Evolutionary conservation across 1,284 basidiomycete species (phyloP).

Genomic region (Malassezia equina): DNA sequence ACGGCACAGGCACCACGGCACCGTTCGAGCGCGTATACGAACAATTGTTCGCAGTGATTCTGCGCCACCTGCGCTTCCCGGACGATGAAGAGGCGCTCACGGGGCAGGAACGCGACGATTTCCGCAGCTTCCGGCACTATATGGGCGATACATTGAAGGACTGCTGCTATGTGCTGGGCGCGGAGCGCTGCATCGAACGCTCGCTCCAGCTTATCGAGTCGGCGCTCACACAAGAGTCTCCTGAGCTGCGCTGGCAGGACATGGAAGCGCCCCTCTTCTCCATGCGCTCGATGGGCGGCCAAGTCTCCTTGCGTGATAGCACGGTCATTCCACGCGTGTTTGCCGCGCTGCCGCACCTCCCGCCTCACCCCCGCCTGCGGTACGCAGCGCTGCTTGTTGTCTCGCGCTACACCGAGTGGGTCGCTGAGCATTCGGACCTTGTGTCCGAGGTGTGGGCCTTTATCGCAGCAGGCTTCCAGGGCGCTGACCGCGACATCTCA

Average conservation of each 20-base stretch:
- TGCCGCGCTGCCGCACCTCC: constrained; percentile 81
- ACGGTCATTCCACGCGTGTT: constrained; percentile 85
- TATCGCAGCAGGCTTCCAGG: constrained; percentile 77
- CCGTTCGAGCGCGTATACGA: constrained; percentile 72
- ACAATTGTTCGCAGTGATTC: constrained; percentile 73
- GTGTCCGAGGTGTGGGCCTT: constrained; percentile 78
- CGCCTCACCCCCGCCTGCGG: constrained; percentile 77
- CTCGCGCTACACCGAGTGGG: constrained; percentile 94
- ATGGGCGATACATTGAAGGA: constrained; percentile 99
- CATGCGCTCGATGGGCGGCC: constrained; percentile 94
- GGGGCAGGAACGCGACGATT: constrained; percentile 82
- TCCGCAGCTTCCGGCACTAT: constrained; percentile 86
- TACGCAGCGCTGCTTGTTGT: constrained; percentile 93
- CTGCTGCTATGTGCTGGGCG: constrained; percentile 86
- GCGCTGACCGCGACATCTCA: constrained; percentile 56
- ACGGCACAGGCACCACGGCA: constrained; percentile 22
- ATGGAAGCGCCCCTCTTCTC: constrained; percentile 96
- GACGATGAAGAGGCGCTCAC: constrained; percentile 58
- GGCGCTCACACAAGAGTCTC: constrained; percentile 54
- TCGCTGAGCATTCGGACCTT: constrained; percentile 76
- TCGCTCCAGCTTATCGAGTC: constrained; percentile 70
- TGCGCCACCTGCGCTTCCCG: constrained; percentile 86
- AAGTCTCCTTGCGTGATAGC: constrained; percentile 74
- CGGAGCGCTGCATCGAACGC: constrained; percentile 69
- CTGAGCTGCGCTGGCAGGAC: constrained; percentile 67